Percentiles rank a stretch among this genome's conserved stretches.
Conservation (phyloP, 371 early-diverging fungal species). For the Smittium culicis region DNA sequence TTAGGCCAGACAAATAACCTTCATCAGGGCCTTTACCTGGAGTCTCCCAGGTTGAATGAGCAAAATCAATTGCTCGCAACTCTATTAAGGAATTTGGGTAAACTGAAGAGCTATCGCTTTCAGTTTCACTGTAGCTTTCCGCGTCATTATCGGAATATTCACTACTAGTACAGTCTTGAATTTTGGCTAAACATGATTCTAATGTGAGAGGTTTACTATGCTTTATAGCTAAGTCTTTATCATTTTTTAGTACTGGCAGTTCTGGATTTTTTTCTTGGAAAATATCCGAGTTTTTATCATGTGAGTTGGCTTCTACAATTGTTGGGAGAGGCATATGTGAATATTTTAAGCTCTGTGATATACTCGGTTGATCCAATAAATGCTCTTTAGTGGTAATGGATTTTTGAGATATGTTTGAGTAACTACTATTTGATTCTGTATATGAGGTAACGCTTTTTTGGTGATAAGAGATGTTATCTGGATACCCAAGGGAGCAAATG, state of each 20-base stretch:
- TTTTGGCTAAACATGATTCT: no score
- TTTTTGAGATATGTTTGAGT: not conserved
- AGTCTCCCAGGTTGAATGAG: constrained; percentile 45
- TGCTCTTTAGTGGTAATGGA: no score
- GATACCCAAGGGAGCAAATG: constrained; percentile 18
- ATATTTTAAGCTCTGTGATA: not conserved
- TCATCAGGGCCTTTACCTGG: constrained; percentile 39
- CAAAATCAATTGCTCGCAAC: constrained; percentile 62
- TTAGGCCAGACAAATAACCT: constrained; percentile 35
- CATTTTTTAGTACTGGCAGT: constrained; percentile 16
- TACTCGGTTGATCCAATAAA: not conserved
- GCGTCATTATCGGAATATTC: constrained; percentile 21
- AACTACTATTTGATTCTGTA: not conserved
- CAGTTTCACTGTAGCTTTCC: constrained; percentile 12
- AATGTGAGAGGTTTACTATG: constrained; percentile 4
- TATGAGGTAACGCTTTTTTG: not conserved
- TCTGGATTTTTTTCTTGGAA: constrained; percentile 17
- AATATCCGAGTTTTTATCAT: not conserved
- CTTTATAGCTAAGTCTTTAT: constrained; percentile 26
- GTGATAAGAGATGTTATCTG: constrained; percentile 22
- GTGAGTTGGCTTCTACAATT: not conserved
- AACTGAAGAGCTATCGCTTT: not conserved
- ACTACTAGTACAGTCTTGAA: no score
- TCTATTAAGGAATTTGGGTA: constrained; percentile 31
- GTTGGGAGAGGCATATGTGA: not conserved